Base-by-base conservation (phyloP, 1,139 yeast genomes). In the Pichia sp. region DNA sequence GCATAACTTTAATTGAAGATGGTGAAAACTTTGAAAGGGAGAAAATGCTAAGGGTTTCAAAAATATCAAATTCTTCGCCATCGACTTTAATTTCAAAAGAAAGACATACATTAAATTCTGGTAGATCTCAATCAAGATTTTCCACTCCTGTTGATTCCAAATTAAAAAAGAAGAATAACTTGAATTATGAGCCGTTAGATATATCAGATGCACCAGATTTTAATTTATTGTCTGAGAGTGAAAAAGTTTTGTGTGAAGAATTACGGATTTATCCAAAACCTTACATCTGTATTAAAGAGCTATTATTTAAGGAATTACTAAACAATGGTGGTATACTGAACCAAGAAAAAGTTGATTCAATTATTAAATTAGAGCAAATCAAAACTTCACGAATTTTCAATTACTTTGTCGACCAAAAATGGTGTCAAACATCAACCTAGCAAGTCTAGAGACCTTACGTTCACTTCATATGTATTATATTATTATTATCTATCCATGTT, bases 1-100 rank as follows among this genome's bases (percentile, higher is more conserved):
- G 99, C 2, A 77, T 92, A 43, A 84, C 89, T 2, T 80, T 89
- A 0, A 60, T 88, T 47, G 97, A 90, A 51, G 86, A 79, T 50
- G 98, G 97, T 6, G 71, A 75, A 43, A 86, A 83, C 63, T 92
- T 81, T 64, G 98, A 94, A 64, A 85, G 87, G 62, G 98, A 94
- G 64, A 88, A 87, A 65, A 72, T 81, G 38, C 76, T 50, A 36
- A 53, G 62, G 40, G 42, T 59, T 25, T 47, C 63, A 1, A 56
- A 60, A 40, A 37, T 51, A 6, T 42, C 53, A 27, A 31, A 18
- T 10, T 32, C 34, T 40, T 31, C 11, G 6, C 10, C 26, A 10
- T 18, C 9, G 11, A 40, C 6, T 40, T 7, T 25, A 18, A 32
- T 5, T 40, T 43, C 58, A 7, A 58, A 64, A 41, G 64, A 60